Conservation (phyloP, 2,329 filamentous ascomycete genomes). For the Aspergillus sp. region DNA sequence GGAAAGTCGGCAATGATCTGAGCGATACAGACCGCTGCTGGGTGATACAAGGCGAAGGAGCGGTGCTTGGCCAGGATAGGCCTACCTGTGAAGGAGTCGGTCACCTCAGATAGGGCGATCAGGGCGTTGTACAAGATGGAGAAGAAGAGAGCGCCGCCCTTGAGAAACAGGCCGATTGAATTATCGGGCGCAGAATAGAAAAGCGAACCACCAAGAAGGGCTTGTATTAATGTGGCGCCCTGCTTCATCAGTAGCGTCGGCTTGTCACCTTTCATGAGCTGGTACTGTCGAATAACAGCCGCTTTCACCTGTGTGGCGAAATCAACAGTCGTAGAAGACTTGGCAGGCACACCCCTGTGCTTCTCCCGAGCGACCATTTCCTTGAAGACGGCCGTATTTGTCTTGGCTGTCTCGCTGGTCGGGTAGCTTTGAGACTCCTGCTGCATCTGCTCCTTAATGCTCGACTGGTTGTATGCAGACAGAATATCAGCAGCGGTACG, state of each 20-base stretch:
- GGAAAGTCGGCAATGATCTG: constrained; percentile 54
- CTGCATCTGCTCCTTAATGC: constrained; percentile 56
- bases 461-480: constrained; percentile 55
- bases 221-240: constrained; percentile 59
- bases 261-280: constrained; percentile 68
- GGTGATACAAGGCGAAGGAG: constrained; percentile 61
- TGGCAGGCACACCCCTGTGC: constrained; percentile 55
- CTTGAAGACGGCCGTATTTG: constrained; percentile 57
- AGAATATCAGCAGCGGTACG: constrained; percentile 49
- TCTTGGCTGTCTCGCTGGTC: constrained; percentile 50
- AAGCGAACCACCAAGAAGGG: constrained; percentile 66
- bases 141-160: constrained; percentile 67
- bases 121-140: constrained; percentile 64
- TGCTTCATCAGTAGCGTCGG: constrained; percentile 67
- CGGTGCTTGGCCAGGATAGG: constrained; percentile 63
- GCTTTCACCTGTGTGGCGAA: constrained; percentile 61
- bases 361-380: constrained; percentile 60
- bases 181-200: constrained; percentile 67
- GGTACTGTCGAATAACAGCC: constrained; percentile 63
- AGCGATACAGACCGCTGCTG: constrained; percentile 43
- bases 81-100: constrained; percentile 62
- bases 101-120: constrained; percentile 68
- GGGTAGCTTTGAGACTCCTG: constrained; percentile 61
- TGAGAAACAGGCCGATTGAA: constrained; percentile 64
- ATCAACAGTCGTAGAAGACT: constrained; percentile 60